phyloP scores from a whole-genome alignment of 768 basidiomycete species.

The Polyporus arcularius region DNA sequence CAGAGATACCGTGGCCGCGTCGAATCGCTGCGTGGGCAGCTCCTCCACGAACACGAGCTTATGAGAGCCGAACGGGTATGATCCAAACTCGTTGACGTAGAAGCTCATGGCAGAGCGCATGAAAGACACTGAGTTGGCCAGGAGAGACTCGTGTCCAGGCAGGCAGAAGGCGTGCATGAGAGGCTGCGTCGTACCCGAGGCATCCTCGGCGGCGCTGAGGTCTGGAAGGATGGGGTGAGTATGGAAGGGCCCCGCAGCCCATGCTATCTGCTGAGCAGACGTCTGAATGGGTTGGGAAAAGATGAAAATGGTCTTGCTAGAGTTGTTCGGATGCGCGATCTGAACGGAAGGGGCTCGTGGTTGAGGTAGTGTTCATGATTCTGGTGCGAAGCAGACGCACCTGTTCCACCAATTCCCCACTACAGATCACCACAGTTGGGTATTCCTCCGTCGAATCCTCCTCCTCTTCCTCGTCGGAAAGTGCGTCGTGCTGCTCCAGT shows the following conservation, averaged over 20 bases:
- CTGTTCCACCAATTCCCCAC: conserved; percentile 94
- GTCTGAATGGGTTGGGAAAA: conserved; percentile 86
- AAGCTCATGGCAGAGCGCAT: conserved; percentile 91
- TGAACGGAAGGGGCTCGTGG: conserved; percentile 30
- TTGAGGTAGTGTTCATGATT: not conserved
- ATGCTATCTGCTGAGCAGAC: conserved; percentile 95
- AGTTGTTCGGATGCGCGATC: conserved; percentile 92
- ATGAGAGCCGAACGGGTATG: conserved; percentile 94
- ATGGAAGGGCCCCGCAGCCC: conserved; percentile 95
- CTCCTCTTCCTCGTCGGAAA: conserved; percentile 50
- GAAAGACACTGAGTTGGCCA: conserved; percentile 70
- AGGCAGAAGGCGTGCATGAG: conserved; percentile 91
- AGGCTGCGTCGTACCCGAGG: conserved; percentile 61
- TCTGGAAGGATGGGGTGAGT: conserved; percentile 69
- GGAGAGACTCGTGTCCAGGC: conserved; percentile 78
- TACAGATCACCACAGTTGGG: conserved; percentile 89
- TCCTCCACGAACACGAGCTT: conserved; percentile 95
- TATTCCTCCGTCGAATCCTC: conserved; percentile 46
- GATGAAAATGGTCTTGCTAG: conserved; percentile 92
- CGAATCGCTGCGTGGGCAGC: conserved; percentile 77
- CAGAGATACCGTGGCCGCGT: conserved; percentile 82
- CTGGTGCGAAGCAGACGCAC: conserved; percentile 41
- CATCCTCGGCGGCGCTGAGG: conserved; percentile 58
- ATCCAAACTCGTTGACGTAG: conserved; percentile 88
- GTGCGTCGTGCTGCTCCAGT: conserved; percentile 60